Base-by-base conservation (phyloP, 2,329 filamentous ascomycete species). In the Alternaria rosae region DNA sequence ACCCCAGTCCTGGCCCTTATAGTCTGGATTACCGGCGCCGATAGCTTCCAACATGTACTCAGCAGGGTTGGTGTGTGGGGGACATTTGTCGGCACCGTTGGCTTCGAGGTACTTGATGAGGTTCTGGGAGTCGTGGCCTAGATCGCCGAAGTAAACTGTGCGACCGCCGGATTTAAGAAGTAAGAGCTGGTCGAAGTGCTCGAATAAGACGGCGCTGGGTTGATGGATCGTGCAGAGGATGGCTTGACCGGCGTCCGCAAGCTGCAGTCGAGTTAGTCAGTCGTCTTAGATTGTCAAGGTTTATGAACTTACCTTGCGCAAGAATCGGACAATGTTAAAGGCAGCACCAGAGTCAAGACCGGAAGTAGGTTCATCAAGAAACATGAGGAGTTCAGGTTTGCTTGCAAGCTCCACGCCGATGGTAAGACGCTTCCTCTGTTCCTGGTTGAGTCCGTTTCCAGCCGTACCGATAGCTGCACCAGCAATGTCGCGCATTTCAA, bases 331-430 rank as follows among this genome's bases (percentile, higher is more conserved):
- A 0, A 86, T 89, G 64, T 88, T 87, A 72, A 84, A 89, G 0
- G 91, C 90, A 6, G 89, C 89, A 57, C 90, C 86, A 3, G 88
- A 89, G 67, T 93, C 91, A 0, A 93, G 70, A 5, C 91, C 91
- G 1, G 88, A 91, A 0, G 91, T 93, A 0, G 91, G 91, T 78
- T 93, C 91, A 66, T 94, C 91, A 21, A 94, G 81, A 82, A 93
- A 94, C 42, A 93, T 85, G 1, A 93, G 83, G 6, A 93, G 82
- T 68, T 92, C 87, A 0, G 91, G 91, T 78, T 92, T 88, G 3
- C 85, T 85, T 10, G 86, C 86, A 45, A 88, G 78, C 68, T 88
- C 86, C 15, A 88, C 86, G 38, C 85, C 86, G 48, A 88, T 88
- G 0, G 86, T 90, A 10, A 91, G 85, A 50, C 88, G 83, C 73